phyloP scores from a whole-genome alignment of 768 basidiomycete genomes.

The Collybia nuda region DNA sequence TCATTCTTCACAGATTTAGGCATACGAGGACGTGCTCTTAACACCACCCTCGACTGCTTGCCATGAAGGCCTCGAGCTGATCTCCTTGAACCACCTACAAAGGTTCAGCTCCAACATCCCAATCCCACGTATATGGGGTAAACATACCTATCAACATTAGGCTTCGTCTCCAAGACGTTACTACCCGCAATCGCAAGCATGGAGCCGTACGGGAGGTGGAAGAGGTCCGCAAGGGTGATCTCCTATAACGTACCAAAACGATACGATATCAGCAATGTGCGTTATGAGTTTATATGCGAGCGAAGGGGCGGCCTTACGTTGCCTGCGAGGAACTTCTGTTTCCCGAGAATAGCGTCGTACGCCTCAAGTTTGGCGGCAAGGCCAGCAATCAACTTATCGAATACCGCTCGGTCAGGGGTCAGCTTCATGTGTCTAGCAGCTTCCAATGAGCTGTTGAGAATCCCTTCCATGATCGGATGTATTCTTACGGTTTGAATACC shows the following conservation, averaged over 20 bases:
- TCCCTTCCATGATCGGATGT: too few species aligned
- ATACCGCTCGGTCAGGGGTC: slow-evolving; percentile 14
- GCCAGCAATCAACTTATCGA: slow-evolving; percentile 18
- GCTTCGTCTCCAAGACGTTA: slow-evolving; percentile 25
- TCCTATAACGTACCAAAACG: slow-evolving; percentile 15
- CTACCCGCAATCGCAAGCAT: slow-evolving; percentile 13
- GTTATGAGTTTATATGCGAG: background rate
- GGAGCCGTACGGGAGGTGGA: slow-evolving; percentile 34
- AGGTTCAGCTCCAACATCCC: background rate
- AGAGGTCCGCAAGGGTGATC: slow-evolving; percentile 38
- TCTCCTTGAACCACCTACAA: background rate
- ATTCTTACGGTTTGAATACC: slow-evolving; percentile 41
- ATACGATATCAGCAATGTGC: background rate
- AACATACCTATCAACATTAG: slow-evolving; percentile 39
- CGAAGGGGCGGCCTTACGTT: slow-evolving; percentile 28
- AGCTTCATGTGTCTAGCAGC: background rate
- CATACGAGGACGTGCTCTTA: too few species aligned
- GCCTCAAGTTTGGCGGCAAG: slow-evolving; percentile 35
- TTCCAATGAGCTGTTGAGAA: too few species aligned
- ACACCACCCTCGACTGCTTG: background rate
- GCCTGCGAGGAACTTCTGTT: slow-evolving; percentile 45
- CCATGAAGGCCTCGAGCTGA: background rate
- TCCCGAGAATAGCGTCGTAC: slow-evolving; percentile 44
- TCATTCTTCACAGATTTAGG: too few species aligned
- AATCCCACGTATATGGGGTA: background rate